Evolutionary conservation across 129 eudicot genomes (phyloP), one percentile per base, ranked within the genome.

Genomic region (Lonicera japonica): DNA sequence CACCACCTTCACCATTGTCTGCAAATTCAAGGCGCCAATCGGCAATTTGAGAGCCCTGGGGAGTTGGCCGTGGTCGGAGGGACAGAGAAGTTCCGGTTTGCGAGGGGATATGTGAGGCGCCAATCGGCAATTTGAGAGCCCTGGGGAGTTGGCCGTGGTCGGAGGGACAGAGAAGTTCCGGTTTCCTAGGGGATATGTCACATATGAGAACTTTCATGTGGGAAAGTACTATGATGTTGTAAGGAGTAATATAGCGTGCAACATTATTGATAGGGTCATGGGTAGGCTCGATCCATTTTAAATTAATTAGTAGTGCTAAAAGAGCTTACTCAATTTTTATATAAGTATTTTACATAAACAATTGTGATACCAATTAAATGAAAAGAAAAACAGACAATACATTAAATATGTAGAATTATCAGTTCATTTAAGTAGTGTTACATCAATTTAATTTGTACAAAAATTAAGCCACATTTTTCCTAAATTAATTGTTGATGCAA

Each of bases 31-130:
- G 80, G 77, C 5, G 55, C 67, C 21, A 61, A 69, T 39, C 41
- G 46, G 17, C 76, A 74, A 34, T 73, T 74, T 25, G 75, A 78
- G 54, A 59, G n/a, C 60, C 51, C 58, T 7, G 47, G 79, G 43
- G 79, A 73, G 73, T 57, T 73, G 56, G 69, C 73, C 16, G 65
- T 73, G 16, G 79, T 78, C 24, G 83, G 76, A 6, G 83, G 79
- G 58, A 73, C 83, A 8, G 79, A 73, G 23, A 69, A 52, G 13
- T 73, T 73, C 25, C 62, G 75, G 10, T 59, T 73, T 22, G 78
- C n/a, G n/a, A n/a, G n/a, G n/a, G n/a, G n/a, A n/a, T n/a, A n/a
- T n/a, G n/a, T n/a, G n/a, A 50, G 80, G 77, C 5, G 55, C 67
- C 21, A 61, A 69, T 39, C 41, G 46, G 17, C 76, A 74, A 34